phyloP scores from a whole-genome alignment of 148 eudicot species.

The Rhododendron vialii region DNA sequence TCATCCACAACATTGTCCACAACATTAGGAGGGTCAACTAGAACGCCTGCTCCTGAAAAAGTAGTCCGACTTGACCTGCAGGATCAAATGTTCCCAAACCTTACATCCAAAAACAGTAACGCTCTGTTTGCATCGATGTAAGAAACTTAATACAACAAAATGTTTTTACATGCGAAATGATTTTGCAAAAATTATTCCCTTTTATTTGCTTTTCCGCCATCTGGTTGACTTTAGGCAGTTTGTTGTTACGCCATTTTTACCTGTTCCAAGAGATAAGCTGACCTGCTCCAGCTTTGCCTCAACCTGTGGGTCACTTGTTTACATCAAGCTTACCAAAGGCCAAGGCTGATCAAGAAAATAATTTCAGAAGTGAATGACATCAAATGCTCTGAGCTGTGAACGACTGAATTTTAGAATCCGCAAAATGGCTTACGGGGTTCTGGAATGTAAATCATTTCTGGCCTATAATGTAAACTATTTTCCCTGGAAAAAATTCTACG shows the following conservation, averaged over 20 bases:
- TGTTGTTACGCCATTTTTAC: background rate
- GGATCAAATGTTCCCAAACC: slow-evolving; percentile 16
- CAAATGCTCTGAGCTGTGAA: background rate
- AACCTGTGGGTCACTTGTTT: background rate
- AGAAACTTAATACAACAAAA: background rate
- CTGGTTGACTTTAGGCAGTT: background rate
- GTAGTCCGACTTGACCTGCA: slow-evolving; percentile 91
- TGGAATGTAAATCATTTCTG: background rate
- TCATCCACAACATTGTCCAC: slow-evolving; percentile 49
- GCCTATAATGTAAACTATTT: background rate
- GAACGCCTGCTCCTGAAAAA: slow-evolving; percentile 57
- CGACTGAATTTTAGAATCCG: background rate
- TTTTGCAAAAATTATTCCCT: background rate
- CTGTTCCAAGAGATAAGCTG: background rate
- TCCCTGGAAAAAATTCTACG: background rate
- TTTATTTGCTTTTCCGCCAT: background rate
- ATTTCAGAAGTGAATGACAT: background rate
- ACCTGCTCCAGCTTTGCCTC: background rate
- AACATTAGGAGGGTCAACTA: slow-evolving; percentile 35
- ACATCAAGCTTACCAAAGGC: background rate
- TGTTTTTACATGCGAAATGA: slow-evolving; percentile 6
- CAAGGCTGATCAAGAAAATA: background rate
- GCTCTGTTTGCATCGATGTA: background rate
- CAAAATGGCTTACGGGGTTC: background rate
- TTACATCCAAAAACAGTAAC: slow-evolving; percentile 9